Conservation (phyloP, 139 green algal species). For the Chlorella sp. region DNA sequence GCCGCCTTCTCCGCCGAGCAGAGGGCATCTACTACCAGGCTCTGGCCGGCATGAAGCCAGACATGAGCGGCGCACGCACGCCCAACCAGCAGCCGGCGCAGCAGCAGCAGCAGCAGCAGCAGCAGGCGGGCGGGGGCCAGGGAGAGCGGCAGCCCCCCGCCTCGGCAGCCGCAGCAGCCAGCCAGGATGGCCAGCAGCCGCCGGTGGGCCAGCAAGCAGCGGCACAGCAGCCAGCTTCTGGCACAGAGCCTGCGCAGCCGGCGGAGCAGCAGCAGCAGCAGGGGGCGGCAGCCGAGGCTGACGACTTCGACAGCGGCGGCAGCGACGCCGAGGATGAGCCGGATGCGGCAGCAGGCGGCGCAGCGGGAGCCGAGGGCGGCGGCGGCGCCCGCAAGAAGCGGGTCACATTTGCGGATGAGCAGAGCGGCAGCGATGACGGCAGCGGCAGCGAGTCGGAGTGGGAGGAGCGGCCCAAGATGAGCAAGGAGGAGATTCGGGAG, state of each 20-base stretch:
- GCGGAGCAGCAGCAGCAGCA: slow-evolving; percentile 5
- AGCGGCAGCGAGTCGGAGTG: slow-evolving; percentile 46
- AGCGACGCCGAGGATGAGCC: not conserved
- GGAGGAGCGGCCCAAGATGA: slow-evolving; percentile 50
- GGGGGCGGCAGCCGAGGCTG: not conserved
- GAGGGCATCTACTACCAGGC: slow-evolving; percentile 97
- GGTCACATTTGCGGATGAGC: slow-evolving; percentile 5
- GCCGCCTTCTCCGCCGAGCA: not conserved
- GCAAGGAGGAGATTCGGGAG: slow-evolving; percentile 60
- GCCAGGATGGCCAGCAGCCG: not conserved
- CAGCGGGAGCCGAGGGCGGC: not conserved
- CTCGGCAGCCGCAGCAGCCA: not conserved
- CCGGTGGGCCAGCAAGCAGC: not conserved
- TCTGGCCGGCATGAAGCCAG: slow-evolving; percentile 82
- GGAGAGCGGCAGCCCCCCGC: not conserved
- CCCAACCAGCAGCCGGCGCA: not conserved
- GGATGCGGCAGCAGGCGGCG: no score
- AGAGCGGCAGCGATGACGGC: slow-evolving; percentile 9
- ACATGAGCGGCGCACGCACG: slow-evolving; percentile 78
- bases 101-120: slow-evolving; percentile 15
- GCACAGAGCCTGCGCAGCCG: not conserved
- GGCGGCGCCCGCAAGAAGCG: not conserved
- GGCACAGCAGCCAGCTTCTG: not conserved
- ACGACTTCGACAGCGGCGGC: not conserved
- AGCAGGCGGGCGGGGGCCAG: no score